Evolutionary conservation across 768 basidiomycete species (phyloP), one percentile per base, ranked within the genome.

Genomic region (Termitomyces eurrhizus): DNA sequence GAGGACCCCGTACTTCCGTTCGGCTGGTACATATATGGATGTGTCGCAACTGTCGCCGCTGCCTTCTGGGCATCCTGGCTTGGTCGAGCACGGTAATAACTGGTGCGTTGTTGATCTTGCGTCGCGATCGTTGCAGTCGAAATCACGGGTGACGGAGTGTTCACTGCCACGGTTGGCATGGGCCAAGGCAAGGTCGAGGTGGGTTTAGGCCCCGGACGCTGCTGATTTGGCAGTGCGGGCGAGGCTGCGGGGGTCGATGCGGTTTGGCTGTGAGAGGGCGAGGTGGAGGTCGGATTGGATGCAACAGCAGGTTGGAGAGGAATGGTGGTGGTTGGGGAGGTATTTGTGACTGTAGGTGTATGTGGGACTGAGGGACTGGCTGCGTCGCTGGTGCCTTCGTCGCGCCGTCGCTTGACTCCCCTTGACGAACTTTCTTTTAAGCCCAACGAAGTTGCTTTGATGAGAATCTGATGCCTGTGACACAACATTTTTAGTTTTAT

Each of bases 381-480:
- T 32, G 65, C 60, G 16, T 74, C 74, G 2, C 79, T 75, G 26
- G 73, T 67, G 50, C 81, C 82, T 46, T 83, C 80, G 46, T 64
- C 66, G 13, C 66, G 64, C 49, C 83, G 77, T 53, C 85, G 80
- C 64, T 87, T 87, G 32, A 77, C 75, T 7, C 66, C 66, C 32
- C 66, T 50, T 9, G 66, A 62, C 1, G 89, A 84, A 63, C 87
- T 90, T 65, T 89, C 88, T 71, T 92, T 92, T 52, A 93, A 76
- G 11, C 89, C 88, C 18, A 93, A 71, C n/a, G 80, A 75, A 1
- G 88, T 93, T 2, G 90, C 92, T 72, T 91, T 92, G 62, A 92
- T 83, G 37, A 92, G 75, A 58, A 93, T 92, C 70, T 93, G 91
- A 66, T 92, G 90, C 68, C 91, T 93, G n/a, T 11, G 32, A 26